Conservation (phyloP, 2,329 filamentous ascomycete species). For the Exophiala dermatitidis region DNA sequence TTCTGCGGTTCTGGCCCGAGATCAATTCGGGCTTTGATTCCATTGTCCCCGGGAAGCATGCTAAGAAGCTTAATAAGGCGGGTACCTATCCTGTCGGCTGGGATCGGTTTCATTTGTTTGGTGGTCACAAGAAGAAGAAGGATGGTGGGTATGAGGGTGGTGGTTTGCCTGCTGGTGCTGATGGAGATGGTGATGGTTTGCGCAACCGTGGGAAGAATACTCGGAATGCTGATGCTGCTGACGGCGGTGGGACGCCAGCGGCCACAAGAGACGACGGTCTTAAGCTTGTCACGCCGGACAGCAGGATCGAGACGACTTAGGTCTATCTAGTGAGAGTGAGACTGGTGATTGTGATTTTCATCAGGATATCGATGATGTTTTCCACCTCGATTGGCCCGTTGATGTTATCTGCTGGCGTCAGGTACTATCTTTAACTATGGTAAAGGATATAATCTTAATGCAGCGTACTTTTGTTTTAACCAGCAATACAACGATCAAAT, state of each 20-base stretch:
- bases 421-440: too few relatives aligned
- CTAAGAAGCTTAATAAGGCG: neutral
- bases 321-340: neutral
- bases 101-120: neutral
- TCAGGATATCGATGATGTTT: too few relatives aligned
- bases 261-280: conserved; percentile 1
- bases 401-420: too few relatives aligned
- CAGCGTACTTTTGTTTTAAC: too few relatives aligned
- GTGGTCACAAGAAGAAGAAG: too few relatives aligned
- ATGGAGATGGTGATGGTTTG: neutral
- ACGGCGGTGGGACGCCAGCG: neutral
- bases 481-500: too few relatives aligned
- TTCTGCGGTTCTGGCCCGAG: conserved; percentile 22
- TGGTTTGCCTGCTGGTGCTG: too few relatives aligned
- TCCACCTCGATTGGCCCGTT: too few relatives aligned
- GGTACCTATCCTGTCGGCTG: neutral
- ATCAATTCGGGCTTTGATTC: conserved; percentile 18
- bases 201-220: neutral
- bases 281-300: conserved; percentile 8
- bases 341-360: too few relatives aligned
- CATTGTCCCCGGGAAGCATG: conserved; percentile 2
- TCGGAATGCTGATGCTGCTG: too few relatives aligned
- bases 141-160: too few relatives aligned
- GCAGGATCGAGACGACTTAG: conserved; percentile 10
- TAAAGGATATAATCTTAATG: too few relatives aligned